These are phyloP conservation scores for Hygrophoropsis aurantiaca DNA, from an alignment of 768 basidiomycete species.

Conservation along the genomic window DNA sequence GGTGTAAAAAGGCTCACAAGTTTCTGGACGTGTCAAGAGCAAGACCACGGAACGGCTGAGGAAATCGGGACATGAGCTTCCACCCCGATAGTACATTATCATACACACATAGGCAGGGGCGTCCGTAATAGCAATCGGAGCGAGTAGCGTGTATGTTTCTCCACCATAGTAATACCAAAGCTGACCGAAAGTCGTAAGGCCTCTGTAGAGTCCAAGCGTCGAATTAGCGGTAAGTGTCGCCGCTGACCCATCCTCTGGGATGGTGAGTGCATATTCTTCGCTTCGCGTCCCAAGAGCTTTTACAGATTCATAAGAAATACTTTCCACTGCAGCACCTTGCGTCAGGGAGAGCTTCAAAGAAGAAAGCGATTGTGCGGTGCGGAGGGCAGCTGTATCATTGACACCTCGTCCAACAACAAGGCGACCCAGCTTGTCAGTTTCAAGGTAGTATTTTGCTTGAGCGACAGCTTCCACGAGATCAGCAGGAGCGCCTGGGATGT, in stretches of 20 bases:
- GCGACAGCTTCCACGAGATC: slow-evolving; percentile 36
- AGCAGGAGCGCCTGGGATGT: slow-evolving; percentile 19
- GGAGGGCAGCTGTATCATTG: slow-evolving; percentile 27
- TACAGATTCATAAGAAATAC: slow-evolving; percentile 37
- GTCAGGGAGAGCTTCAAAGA: slow-evolving; percentile 28
- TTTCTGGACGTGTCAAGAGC: slow-evolving; percentile 47
- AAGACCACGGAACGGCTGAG: slow-evolving; percentile 41
- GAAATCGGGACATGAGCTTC: background rate
- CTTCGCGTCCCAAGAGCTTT: slow-evolving; percentile 34
- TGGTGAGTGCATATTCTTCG: slow-evolving; percentile 43
- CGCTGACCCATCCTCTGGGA: slow-evolving; percentile 35
- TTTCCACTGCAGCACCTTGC: slow-evolving; percentile 9
- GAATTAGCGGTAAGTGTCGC: slow-evolving; percentile 44
- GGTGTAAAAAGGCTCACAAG: slow-evolving; percentile 26
- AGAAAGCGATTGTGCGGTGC: slow-evolving; percentile 21
- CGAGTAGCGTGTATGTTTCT: slow-evolving; percentile 37
- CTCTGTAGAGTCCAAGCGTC: slow-evolving; percentile 51
- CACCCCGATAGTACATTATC: background rate
- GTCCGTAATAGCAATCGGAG: slow-evolving; percentile 44
- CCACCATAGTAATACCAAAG: slow-evolving; percentile 44
- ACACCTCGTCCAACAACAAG: slow-evolving; percentile 41
- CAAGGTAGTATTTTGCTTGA: slow-evolving; percentile 29
- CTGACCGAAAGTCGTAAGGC: slow-evolving; percentile 56
- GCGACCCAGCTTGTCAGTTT: slow-evolving; percentile 36
- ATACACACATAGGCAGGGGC: slow-evolving; percentile 45